phyloP scores from a whole-genome alignment of 2,329 filamentous ascomycete genomes.

The Xylariaceae sp. region DNA sequence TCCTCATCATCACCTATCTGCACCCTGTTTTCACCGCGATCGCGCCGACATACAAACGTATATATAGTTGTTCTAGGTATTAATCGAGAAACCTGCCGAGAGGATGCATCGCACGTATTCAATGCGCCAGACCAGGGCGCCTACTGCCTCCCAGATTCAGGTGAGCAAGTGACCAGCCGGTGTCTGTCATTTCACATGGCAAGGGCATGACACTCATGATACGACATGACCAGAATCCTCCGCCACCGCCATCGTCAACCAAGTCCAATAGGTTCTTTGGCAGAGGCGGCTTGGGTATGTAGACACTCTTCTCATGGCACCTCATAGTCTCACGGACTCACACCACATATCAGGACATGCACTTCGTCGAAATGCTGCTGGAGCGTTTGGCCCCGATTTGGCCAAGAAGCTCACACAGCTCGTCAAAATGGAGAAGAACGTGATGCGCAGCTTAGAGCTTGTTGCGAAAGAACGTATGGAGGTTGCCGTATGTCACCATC shows the following conservation, averaged over 20 bases:
- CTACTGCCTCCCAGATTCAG: conserved; percentile 76
- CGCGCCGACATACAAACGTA: background rate
- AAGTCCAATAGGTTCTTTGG: conserved; percentile 89
- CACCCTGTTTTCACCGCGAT: conserved; percentile 1
- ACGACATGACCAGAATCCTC: conserved; percentile 63
- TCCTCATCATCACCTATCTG: background rate
- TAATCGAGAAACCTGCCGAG: conserved; percentile 17
- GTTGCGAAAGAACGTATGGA: conserved; percentile 97
- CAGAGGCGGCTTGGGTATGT: conserved; percentile 75
- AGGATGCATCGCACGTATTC: conserved; percentile 97
- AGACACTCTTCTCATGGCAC: conserved; percentile 3
- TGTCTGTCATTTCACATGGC: background rate
- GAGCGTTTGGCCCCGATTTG: conserved; percentile 77
- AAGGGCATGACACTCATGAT: conserved; percentile 3
- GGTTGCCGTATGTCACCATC: conserved; percentile 70
- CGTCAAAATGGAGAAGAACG: conserved; percentile 99
- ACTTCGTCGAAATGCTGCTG: conserved; percentile 68
- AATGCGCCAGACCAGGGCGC: conserved; percentile 94
- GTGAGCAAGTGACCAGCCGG: conserved; percentile 33
- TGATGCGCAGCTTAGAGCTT: conserved; percentile 96
- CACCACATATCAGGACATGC: conserved; percentile 48
- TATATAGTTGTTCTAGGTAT: conserved; percentile 3
- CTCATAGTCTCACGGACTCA: background rate
- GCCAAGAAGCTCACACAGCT: conserved; percentile 96
- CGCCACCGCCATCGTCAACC: conserved; percentile 83